Evolutionary conservation across 208 protist species (phyloP).

Genomic region (Leishmania arabica): DNA sequence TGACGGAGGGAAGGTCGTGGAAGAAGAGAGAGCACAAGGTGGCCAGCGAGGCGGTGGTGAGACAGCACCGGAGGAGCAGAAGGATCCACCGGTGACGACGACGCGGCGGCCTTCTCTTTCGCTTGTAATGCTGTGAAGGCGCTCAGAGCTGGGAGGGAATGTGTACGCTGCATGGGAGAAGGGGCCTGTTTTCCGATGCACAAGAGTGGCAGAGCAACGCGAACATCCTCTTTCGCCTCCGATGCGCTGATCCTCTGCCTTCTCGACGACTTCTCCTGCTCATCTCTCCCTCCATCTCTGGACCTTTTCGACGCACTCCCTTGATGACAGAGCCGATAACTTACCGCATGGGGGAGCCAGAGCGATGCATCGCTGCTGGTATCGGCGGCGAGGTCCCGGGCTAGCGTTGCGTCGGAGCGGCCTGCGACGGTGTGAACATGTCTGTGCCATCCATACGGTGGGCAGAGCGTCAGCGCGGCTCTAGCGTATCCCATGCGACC

Average conservation of each 20-base stretch:
- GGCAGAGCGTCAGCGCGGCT: too few relatives aligned
- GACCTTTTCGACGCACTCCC: too few relatives aligned
- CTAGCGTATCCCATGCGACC: too few relatives aligned
- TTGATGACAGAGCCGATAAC: too few relatives aligned
- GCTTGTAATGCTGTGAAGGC: neutral
- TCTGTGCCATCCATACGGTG: neutral
- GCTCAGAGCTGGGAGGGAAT: neutral
- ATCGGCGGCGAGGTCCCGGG: neutral
- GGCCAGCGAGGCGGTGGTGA: neutral
- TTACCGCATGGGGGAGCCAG: neutral
- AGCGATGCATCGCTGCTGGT: neutral
- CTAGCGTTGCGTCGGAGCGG: neutral
- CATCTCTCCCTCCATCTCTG: neutral
- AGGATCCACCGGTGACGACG: neutral
- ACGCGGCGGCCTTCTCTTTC: neutral
- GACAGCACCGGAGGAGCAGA: neutral
- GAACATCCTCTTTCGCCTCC: neutral
- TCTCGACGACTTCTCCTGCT: neutral
- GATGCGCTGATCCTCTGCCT: neutral
- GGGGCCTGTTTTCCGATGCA: neutral
- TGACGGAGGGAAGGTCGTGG: neutral
- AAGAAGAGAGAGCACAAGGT: neutral
- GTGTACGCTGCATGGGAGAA: neutral
- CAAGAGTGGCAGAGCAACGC: neutral
- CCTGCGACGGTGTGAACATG: neutral